Base-by-base conservation (phyloP, 78 protist genomes). In the Isochrysis galbana region DNA sequence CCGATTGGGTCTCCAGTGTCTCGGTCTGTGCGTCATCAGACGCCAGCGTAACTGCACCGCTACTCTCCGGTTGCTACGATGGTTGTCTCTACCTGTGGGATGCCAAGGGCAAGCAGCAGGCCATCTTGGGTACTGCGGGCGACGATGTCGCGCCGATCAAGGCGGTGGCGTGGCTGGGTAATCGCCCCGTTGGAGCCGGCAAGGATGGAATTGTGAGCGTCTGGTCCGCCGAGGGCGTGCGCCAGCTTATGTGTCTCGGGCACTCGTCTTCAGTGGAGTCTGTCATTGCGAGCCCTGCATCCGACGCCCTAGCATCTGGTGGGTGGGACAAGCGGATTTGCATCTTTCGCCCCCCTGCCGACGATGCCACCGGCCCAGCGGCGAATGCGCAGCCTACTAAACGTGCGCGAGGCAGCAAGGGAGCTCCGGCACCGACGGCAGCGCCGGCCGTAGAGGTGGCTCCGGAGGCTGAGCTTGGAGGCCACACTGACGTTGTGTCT, bases 41-140 rank as follows among this genome's bases (percentile, higher is more conserved):
- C 51, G 23, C 36, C 61, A 5, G 67, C 5, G n/a, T n/a, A n/a
- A 32, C 22, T 74, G 29, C 54, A 29, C 32, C 14, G 29, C n/a
- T 92, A 5, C 67, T 74, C 22, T 69, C 90, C 46, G 90, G 89
- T 5, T 84, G 87, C 21, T 82, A 48, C 54, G 94, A 92, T 74
- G 41, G 39, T n/a, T 14, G 7, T 26, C 91, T 38, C 36, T 47
- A 87, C 51, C 34, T 92, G 21, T 92, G 90, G 91, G 86, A 45
- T 34, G 72, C 36, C 32, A 45, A 38, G 5, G 26, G 67, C 26
- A 32, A 1, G 23, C 42, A 3, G 38, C 23, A 46, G 67, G 39
- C 32, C 26, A 38, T 22, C 36, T 26, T 42, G n/a, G 34, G 26
- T n/a, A n/a, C n/a, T n/a, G 83, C 21, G 17, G 83, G 83, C 42